Evolutionary conservation across 495 filamentous ascomycete genomes (phyloP), one percentile per base, ranked within the genome.

Genomic region (Penicillium crystallinum): DNA sequence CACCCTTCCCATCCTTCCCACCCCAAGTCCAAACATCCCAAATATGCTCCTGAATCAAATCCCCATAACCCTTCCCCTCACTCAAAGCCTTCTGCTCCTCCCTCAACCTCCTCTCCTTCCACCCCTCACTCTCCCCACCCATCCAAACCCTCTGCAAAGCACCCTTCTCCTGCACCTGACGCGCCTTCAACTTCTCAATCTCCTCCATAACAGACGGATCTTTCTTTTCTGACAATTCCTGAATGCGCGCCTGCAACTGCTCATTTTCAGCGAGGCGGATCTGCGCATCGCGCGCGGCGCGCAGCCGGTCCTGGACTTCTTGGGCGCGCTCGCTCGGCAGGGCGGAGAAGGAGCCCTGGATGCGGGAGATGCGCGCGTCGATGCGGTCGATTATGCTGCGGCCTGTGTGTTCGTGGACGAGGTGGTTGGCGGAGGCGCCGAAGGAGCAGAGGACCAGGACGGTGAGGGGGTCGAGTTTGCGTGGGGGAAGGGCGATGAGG

Each of bases 21-120:
- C 73, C 76, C 77, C 77, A 78, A 65, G 77, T 83, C 82, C 80
- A 89, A 36, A 91, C 91, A 68, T 96, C 89, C 77, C 78, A 83
- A 36, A 95, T 80, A 78, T 92, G 86, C 57, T 91, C 87, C 68
- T 80, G 77, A 55, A 96, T 96, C 69, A 96, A 71, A 59, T 81
- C 84, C 14, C 81, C 81, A 77, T 92, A 91, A 22, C 89, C 87
- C 68, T 83, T 87, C 17, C 91, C 91, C 51, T 86, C 81, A 58
- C 85, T 83, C 62, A 91, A 56, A 49, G 83, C 83, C 72, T 89
- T 76, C 72, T 77, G 77, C 67, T 91, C 87, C 76, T 86, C 79
- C 67, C 72, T 65, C 55, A 88, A 58, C 61, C 90, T 69, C 75
- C 78, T 79, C 69, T 81, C 80, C 77, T 86, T 85, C 90, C 89